Base-by-base conservation (phyloP, 2,329 filamentous ascomycete genomes). In the Sarocladiaceae sp. region DNA sequence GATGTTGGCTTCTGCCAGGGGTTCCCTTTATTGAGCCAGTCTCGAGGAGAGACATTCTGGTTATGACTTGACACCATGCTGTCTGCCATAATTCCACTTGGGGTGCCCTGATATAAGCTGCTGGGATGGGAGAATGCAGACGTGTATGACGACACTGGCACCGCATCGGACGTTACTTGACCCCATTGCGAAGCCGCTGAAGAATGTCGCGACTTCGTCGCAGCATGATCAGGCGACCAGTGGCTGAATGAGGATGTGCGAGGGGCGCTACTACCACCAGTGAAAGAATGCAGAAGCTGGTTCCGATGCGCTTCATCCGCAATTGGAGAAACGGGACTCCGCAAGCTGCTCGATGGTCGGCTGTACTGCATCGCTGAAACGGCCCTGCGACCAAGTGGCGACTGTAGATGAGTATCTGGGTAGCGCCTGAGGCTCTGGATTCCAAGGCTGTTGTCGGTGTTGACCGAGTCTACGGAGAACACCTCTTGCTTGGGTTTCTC, bases 91-190 rank as follows among this genome's bases (percentile, higher is more conserved):
- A 12, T 44, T 33, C 2, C 52, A 55, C 29, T 57, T 58, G 71
- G 72, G 4, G 71, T 73, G 26, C 73, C 68, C 32, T 65, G 67
- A 46, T 72, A 74, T 18, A 78, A 51, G 49, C 71, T 76, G 54
- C 73, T 77, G 1, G 64, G 59, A 45, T 74, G 63, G 12, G 73
- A 71, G 49, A 77, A 77, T 6, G 50, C 54, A 12, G 57, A 60
- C 6, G 56, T 48, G 4, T 56, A 54, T 2, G 66, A 65, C 10
- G 57, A 58, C 6, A 51, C 45, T 20, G 48, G 45, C 48, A 50
- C 49, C 34, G 47, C 45, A 10, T 37, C 50, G 33, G 16, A 45
- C 39, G 42, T 46, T 33, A 27, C 11, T 18, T 5, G 23, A 3
- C 23, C 24, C 45, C 58, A 56, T n/a, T 50, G 34, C 6, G 55